Base-by-base conservation (phyloP, 257 asterid species). In the Penstemon eatonii region DNA sequence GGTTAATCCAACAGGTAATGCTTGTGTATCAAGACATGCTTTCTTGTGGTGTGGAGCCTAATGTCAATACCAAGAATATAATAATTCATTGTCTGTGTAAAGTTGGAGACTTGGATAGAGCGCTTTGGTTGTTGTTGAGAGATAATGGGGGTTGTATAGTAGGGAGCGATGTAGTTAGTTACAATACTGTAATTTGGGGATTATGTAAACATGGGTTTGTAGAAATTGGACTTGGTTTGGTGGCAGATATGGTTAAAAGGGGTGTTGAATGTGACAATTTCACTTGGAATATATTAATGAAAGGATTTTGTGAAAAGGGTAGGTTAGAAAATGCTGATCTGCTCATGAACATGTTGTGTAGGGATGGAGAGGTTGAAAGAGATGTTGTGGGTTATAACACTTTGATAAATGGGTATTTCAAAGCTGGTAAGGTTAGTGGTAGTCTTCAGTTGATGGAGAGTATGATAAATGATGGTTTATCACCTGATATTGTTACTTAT, bases 131-230 rank as follows among this genome's bases (percentile, higher is more conserved):
- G 72, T 70, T 90, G 19, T 70, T 90, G 19, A 76, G 91, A 56
- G 78, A 83, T 15, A 81, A 80, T 67, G 65, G 47, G 47, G 64
- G 56, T 61, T 67, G 57, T 59, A 56, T 52, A 43, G 80, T 75
- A 60, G 78, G 66, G 78, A 85, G 89, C 67, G 87, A 90, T 75
- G 73, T 6, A 33, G 86, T 87, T 68, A 84, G 87, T 78, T 90
- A 90, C 72, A 93, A 93, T 79, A 93, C 96, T 71, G 81, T 90
- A 11, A 88, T 93, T 67, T 88, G 99, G 99, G 95, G 96, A 3
- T 82, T 88, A 33, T 93, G 96, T 73, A 80, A 75, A 73, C 73
- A 67, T 43, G 92, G 95, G 55, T 57, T 37, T 69, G 90, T 78
- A 49, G 86, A 79, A 58, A 51, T 68, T 68, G 96, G 95, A 6